Evolutionary conservation across 805 yeast species (phyloP).

Genomic region (Wickerhamiella occidentalis): DNA sequence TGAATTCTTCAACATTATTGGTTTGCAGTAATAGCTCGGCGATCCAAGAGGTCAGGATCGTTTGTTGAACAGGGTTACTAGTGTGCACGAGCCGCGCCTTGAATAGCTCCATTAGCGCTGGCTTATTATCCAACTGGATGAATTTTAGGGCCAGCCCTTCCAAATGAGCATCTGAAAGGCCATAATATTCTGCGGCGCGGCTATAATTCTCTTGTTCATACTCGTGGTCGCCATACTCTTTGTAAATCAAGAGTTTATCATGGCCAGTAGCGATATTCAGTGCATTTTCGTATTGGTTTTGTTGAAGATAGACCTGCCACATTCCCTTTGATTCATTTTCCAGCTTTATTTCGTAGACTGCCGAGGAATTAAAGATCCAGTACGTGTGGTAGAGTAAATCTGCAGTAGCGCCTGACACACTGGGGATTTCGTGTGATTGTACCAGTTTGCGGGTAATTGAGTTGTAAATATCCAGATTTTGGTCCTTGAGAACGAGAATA

Average conservation of each 20-base stretch:
- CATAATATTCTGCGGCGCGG: slow-evolving; percentile 43
- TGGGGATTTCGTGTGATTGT: slow-evolving; percentile 28
- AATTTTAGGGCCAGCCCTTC: slow-evolving; percentile 54
- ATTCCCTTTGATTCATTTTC: slow-evolving; percentile 59
- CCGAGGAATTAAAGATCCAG: slow-evolving; percentile 58
- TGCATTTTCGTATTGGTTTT: slow-evolving; percentile 53
- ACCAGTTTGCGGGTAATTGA: slow-evolving; percentile 35
- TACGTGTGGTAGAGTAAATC: slow-evolving; percentile 46
- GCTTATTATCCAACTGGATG: slow-evolving; percentile 33
- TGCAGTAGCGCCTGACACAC: slow-evolving; percentile 36
- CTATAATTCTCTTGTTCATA: slow-evolving; percentile 26
- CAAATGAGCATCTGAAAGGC: slow-evolving; percentile 51
- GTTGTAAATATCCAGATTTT: slow-evolving; percentile 26
- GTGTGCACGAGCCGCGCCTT: slow-evolving; percentile 18
- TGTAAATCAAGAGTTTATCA: slow-evolving; percentile 37
- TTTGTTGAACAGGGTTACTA: slow-evolving; percentile 34
- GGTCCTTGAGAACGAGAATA: slow-evolving; percentile 34
- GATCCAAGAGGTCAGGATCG: slow-evolving; percentile 53
- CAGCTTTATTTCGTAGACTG: slow-evolving; percentile 55
- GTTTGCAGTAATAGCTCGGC: slow-evolving; percentile 38
- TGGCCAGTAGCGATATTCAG: slow-evolving; percentile 31
- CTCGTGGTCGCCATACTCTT: slow-evolving; percentile 43
- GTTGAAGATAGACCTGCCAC: slow-evolving; percentile 53
- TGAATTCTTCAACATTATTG: slow-evolving; percentile 27
- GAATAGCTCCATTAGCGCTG: slow-evolving; percentile 29